Conservation (phyloP, 139 green algal species). For the Chlamydomonas schloesseri region DNA sequence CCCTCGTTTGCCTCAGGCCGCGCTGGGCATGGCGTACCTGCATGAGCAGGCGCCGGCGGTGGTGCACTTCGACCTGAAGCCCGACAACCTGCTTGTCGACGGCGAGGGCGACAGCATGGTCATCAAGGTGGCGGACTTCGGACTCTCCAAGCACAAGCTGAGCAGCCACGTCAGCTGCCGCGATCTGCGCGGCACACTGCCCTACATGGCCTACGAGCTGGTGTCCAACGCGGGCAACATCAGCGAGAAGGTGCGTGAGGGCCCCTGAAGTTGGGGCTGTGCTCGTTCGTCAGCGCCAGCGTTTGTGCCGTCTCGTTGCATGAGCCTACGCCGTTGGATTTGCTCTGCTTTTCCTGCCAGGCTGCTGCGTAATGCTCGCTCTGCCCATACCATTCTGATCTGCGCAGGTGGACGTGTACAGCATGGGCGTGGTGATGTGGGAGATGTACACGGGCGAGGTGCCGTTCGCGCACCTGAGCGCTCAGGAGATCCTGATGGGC, state of each 20-base stretch:
- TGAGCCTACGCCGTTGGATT: too few relatives aligned
- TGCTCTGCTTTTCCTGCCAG: too few relatives aligned
- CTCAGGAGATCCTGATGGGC: conserved; percentile 78
- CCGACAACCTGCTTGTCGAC: conserved; percentile 95
- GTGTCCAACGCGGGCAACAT: conserved; percentile 69
- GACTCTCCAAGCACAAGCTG: conserved; percentile 87
- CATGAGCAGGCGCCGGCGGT: conserved; percentile 81
- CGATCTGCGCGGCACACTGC: conserved; percentile 74
- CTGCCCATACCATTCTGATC: too few relatives aligned
- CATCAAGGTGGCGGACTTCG: conserved; percentile 88
- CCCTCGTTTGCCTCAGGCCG: conserved; percentile 46
- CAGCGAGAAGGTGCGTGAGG: conserved; percentile 60
- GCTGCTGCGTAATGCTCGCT: too few relatives aligned
- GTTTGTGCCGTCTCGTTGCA: too few relatives aligned
- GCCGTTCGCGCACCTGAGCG: conserved; percentile 68
- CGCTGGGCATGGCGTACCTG: conserved; percentile 91
- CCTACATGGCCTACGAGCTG: conserved; percentile 81
- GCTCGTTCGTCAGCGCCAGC: too few relatives aligned
- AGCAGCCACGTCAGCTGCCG: conserved; percentile 72
- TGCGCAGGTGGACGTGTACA: conserved; percentile 68
- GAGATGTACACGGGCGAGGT: conserved; percentile 75
- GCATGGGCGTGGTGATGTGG: conserved; percentile 78
- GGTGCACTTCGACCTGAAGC: conserved; percentile 96
- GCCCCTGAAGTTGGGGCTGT: too few relatives aligned
- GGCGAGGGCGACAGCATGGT: conserved; percentile 60